Evolutionary conservation across 2,329 filamentous ascomycete genomes (phyloP).

Genomic region (Beauveria scarabaeidicola): DNA sequence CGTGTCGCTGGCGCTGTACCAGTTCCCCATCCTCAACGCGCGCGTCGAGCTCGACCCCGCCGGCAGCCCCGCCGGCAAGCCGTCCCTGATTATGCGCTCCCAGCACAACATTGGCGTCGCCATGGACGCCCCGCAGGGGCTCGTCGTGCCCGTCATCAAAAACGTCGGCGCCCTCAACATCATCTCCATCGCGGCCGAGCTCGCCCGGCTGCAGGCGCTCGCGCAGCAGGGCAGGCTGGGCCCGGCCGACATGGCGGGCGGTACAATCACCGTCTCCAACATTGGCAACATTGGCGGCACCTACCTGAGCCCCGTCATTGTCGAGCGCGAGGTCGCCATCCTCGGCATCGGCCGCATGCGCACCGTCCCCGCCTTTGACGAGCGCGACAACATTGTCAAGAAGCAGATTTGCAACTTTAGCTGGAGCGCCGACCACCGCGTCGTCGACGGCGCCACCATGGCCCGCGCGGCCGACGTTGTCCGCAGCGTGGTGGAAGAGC

Average conservation of each 20-base stretch:
- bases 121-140: slow-evolving; percentile 83
- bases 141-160: slow-evolving; percentile 86
- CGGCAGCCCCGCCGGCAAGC: slow-evolving; percentile 51
- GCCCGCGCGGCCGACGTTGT: slow-evolving; percentile 82
- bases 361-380: slow-evolving; percentile 70
- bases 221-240: slow-evolving; percentile 68
- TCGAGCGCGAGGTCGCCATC: slow-evolving; percentile 85
- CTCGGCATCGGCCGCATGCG: slow-evolving; percentile 78
- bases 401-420: slow-evolving; percentile 84
- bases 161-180: slow-evolving; percentile 73
- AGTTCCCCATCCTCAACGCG: slow-evolving; percentile 81
- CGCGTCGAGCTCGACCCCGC: slow-evolving; percentile 56
- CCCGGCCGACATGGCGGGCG: slow-evolving; percentile 67
- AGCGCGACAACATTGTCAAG: slow-evolving; percentile 52
- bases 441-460: slow-evolving; percentile 92
- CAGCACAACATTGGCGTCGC: slow-evolving; percentile 94
- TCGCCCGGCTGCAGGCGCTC: slow-evolving; percentile 62
- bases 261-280: slow-evolving; percentile 93
- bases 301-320: slow-evolving; percentile 84
- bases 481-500: slow-evolving; percentile 68
- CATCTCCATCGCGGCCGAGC: slow-evolving; percentile 66
- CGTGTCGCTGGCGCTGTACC: slow-evolving; percentile 71
- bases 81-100: slow-evolving; percentile 66
- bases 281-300: slow-evolving; percentile 93
- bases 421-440: slow-evolving; percentile 92